Percentiles rank a stretch among this genome's conserved stretches.
phyloP scores from a whole-genome alignment of 2,329 filamentous ascomycete genomes.

The Monosporascus sp. region DNA sequence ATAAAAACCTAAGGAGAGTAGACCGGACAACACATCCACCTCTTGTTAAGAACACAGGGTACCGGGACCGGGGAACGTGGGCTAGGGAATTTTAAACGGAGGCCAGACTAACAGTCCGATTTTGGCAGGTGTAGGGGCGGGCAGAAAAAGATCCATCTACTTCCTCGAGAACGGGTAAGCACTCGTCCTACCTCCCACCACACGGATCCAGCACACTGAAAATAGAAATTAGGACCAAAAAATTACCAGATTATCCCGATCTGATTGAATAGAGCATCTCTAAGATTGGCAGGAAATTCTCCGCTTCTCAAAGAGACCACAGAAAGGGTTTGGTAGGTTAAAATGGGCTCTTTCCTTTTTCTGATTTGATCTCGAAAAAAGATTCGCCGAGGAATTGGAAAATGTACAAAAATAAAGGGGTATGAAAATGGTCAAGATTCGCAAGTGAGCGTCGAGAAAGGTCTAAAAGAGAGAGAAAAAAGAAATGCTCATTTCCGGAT shows the following conservation, averaged over 20 bases:
- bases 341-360: background rate
- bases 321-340: background rate
- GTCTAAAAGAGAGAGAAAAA: constrained; percentile 11
- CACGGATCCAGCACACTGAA: background rate
- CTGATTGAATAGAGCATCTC: background rate
- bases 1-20: too few species aligned
- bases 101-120: too few species aligned
- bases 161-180: too few species aligned
- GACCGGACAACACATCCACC: too few species aligned
- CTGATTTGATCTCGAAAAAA: background rate
- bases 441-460: constrained; percentile 31
- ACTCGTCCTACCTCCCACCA: too few species aligned
- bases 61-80: too few species aligned
- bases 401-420: constrained; percentile 3
- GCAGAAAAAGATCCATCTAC: too few species aligned
- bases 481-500: constrained; percentile 15
- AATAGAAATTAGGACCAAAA: background rate
- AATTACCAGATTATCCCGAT: background rate
- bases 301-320: background rate
- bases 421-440: constrained; percentile 9
- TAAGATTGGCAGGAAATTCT: background rate
- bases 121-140: too few species aligned
- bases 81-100: too few species aligned
- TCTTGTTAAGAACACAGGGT: too few species aligned
- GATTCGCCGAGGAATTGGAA: background rate